Evolutionary conservation across 1,284 basidiomycete species (phyloP).

Genomic region (Macrocybe sp.): DNA sequence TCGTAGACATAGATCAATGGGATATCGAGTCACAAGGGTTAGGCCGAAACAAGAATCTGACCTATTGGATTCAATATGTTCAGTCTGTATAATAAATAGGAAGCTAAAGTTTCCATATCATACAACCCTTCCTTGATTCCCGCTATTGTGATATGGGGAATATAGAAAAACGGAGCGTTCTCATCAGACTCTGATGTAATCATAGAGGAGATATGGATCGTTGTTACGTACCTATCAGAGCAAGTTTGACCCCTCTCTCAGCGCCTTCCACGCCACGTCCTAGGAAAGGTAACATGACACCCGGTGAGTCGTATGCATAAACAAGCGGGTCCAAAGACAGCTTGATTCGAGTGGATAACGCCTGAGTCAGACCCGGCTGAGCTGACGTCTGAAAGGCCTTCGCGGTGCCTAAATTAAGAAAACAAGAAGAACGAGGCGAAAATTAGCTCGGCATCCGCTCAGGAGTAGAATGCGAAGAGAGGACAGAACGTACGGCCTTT

Average conservation of each 20-base stretch:
- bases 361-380: conserved; percentile 84
- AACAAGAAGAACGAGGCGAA: background rate
- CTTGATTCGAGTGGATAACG: conserved; percentile 80
- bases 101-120: conserved; percentile 77
- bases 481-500: conserved; percentile 62
- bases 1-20: background rate
- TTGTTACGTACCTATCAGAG: conserved; percentile 75
- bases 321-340: conserved; percentile 76
- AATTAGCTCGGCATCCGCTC: too few relatives aligned
- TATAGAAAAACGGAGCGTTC: background rate
- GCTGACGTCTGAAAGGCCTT: conserved; percentile 91
- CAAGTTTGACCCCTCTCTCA: conserved; percentile 90
- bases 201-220: conserved; percentile 6
- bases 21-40: background rate
- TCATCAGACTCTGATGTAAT: conserved; percentile 18
- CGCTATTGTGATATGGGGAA: conserved; percentile 40
- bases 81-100: conserved; percentile 86
- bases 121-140: conserved; percentile 95
- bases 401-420: conserved; percentile 34
- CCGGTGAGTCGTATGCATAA: conserved; percentile 95
- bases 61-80: conserved; percentile 72
- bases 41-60: conserved; percentile 33
- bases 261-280: conserved; percentile 80
- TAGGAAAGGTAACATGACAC: conserved; percentile 96
- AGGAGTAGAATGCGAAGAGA: too few relatives aligned